phyloP scores from a whole-genome alignment of 352 stramenopile genomes.

The Pythium monospermum region DNA sequence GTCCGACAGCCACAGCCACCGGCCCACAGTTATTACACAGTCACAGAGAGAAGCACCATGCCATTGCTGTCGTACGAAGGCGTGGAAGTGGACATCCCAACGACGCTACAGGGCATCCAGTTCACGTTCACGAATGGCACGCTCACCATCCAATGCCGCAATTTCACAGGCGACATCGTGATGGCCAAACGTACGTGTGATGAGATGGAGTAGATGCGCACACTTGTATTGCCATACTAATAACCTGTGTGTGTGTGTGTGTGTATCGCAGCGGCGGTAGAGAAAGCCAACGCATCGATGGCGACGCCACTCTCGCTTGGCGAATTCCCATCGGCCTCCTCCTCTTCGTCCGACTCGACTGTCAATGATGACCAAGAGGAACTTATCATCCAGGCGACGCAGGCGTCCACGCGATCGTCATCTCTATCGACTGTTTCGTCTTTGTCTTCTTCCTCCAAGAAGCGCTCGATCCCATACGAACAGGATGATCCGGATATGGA shows the following conservation, averaged over 20 bases:
- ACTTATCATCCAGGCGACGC: slow-evolving; percentile 15
- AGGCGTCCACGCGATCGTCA: slow-evolving; percentile 1
- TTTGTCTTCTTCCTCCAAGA: slow-evolving; percentile 27
- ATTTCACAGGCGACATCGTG: slow-evolving; percentile 70
- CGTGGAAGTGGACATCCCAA: slow-evolving; percentile 68
- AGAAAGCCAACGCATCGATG: neutral
- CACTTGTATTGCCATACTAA: neutral
- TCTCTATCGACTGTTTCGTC: no score
- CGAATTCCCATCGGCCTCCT: slow-evolving; percentile 16
- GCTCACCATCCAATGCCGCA: slow-evolving; percentile 63
- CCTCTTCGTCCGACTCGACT: slow-evolving; percentile 3
- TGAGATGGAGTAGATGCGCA: no score
- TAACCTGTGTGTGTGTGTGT: neutral
- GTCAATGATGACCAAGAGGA: neutral
- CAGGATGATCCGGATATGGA: slow-evolving; percentile 16
- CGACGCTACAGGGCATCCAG: slow-evolving; percentile 47
- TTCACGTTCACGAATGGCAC: slow-evolving; percentile 56
- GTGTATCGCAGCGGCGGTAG: slow-evolving; percentile 1
- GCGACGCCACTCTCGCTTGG: slow-evolving; percentile 11
- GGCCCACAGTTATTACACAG: no score
- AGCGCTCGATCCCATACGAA: slow-evolving; percentile 32
- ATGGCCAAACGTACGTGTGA: slow-evolving; percentile 54
- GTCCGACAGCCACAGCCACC: no score
- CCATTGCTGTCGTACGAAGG: slow-evolving; percentile 73
- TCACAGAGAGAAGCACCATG: slow-evolving; percentile 27